Evolutionary conservation across 2,329 filamentous ascomycete species (phyloP), one percentile per base, ranked within the genome.

Genomic region (Chaetoscypha palmicola): DNA sequence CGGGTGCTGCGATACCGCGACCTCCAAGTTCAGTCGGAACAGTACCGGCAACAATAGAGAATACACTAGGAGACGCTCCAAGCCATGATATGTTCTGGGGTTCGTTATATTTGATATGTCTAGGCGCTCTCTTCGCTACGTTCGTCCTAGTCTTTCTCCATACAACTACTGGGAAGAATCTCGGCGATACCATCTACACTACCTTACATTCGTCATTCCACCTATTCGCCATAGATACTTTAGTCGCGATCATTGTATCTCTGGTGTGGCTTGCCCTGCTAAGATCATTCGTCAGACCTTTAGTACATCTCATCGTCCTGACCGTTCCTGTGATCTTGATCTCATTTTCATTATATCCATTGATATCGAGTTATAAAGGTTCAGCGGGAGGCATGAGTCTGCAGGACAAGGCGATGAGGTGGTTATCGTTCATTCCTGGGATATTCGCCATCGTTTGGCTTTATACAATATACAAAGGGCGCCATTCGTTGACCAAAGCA

Each of bases 101-200:
- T 3, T 90, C 87, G 66, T 73, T 96, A 33, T 98, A 90, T 62
- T 68, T 94, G 37, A 92, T 97, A 56, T 81, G 81, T 24, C 68
- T 94, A 41, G 89, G 86, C 35, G 84, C 83, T 30, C 76, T 97
- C 59, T 77, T 97, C 58, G 86, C 91, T 10, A 91, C 89, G 1
- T 94, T 89, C 58, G 81, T 95, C 51, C 73, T 98, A 11, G 84
- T 95, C 19, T 94, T 86, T 71, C 73, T 98, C 31, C 88, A 97
- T 61, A 97, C 91, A 2, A 79, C 85, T 14, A 83, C 85, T 4
- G 69, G 69, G 41, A 72, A 73, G 43, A 85, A 85, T 1, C 76
- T 94, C 45, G 91, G 90, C 11, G 92, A 98, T 64, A 96, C 91
- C 1, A 88, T 98, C 46, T 98, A 98, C 64, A 88, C 85, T 11